Evolutionary conservation across 2,329 filamentous ascomycete genomes (phyloP).

Genomic region (Botrytis elliptica): DNA sequence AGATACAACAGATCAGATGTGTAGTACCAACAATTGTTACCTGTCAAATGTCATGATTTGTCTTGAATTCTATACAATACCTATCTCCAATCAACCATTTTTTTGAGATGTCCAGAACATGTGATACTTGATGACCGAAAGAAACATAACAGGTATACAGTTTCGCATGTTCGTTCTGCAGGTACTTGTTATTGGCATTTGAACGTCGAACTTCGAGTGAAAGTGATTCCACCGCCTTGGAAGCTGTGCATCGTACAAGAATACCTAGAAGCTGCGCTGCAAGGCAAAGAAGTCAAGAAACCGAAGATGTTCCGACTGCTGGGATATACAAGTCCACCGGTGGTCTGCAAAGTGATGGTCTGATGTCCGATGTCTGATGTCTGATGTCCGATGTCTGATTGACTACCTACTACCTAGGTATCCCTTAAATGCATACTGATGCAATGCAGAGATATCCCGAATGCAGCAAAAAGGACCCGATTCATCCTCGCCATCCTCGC

Average conservation of each 20-base stretch:
- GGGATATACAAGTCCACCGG: background rate
- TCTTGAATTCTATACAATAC: background rate
- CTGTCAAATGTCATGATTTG: background rate
- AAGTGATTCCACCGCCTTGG: too few species aligned
- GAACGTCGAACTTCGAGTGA: background rate
- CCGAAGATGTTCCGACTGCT: slow-evolving; percentile 1
- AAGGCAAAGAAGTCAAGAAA: background rate
- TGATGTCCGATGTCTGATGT: background rate
- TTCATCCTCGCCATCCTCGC: background rate
- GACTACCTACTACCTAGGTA: background rate
- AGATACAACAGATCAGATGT: background rate
- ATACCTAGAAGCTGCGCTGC: background rate
- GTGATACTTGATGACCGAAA: too few species aligned
- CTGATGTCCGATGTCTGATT: background rate
- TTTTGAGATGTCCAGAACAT: background rate
- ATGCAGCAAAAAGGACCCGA: background rate
- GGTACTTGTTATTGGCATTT: background rate
- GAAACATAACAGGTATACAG: background rate
- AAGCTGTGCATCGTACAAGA: background rate
- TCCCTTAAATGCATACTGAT: background rate
- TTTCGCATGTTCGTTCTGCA: background rate
- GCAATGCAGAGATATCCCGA: slow-evolving; percentile 2
- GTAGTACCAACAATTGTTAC: background rate
- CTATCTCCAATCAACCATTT: background rate
- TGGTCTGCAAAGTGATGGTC: background rate